Base-by-base conservation (phyloP, 2,329 filamentous ascomycete genomes). In the Colletotrichum liriopes region DNA sequence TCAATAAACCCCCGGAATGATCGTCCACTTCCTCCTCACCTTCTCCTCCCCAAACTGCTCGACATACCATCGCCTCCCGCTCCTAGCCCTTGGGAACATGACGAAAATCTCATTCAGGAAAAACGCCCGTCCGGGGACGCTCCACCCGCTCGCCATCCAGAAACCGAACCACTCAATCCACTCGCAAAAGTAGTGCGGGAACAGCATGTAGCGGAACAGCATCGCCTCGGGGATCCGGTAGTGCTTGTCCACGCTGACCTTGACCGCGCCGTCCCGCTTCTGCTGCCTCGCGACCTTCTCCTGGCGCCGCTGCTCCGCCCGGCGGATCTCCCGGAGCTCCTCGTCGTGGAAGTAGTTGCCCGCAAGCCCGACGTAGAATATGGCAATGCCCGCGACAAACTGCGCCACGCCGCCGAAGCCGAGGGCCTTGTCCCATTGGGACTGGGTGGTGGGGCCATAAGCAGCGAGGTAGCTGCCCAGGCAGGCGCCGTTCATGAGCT, bases 91-190 rank as follows among this genome's bases (percentile, higher is more conserved):
- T 14, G 96, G 96, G 74, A 97, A 81, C 96, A 98, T 99, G 11
- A 93, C 92, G n/a, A 91, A 84, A 62, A 99, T 84, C 83, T 98
- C 95, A 80, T 98, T 98, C 59, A 97, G 75, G 55, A 98, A 78
- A 79, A 98, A 98, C 62, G 89, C 89, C 77, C 95, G 86, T 32
- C 94, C 96, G 0, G 96, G 96, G 59, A 90, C 84, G 78, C 92
- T 94, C 83, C 86, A 89, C 1, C 91, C 91, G 68, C 92, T 89
- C 76, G 93, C 89, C 81, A 98, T 89, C 86, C 92, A 95, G 81
- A 95, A 99, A 0, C 96, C 96, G 4, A 89, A 82, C 96, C 96
- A 99, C 86, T 99, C 96, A 65, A 98, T 81, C 96, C 96, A 99
- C 84, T 99, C 96, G 79, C 92, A 93, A n/a, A 97, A 86, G 81